These are phyloP conservation scores for Rhipidocladum racemiflorum DNA, from an alignment of 176 grass and related monocot species.

Conservation along the genomic window DNA sequence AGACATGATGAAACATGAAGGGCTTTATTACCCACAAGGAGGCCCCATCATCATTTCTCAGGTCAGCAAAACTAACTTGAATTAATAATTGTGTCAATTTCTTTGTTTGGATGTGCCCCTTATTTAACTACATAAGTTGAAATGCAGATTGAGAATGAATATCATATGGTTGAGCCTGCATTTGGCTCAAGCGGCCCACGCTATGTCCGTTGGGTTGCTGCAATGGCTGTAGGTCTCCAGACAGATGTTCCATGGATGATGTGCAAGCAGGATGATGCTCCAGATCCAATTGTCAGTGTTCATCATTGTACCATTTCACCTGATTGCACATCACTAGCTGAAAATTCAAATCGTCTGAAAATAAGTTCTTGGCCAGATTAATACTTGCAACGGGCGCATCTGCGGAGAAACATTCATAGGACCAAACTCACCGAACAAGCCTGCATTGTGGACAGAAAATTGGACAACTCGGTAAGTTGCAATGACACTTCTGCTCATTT, in stretches of 20 bases:
- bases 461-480: conserved; percentile 66
- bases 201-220: conserved; percentile 75
- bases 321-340: neutral
- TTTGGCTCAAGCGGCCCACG: conserved; percentile 56
- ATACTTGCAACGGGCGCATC: conserved; percentile 76
- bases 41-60: conserved; percentile 56
- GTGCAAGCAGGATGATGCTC: conserved; percentile 97
- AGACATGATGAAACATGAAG: conserved; percentile 50
- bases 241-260: conserved; percentile 93
- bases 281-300: conserved; percentile 70
- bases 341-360: conserved; percentile 8
- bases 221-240: conserved; percentile 62
- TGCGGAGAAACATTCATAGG: conserved; percentile 79
- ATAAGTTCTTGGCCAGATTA: conserved; percentile 55
- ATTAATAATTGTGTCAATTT: neutral
- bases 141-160: conserved; percentile 88
- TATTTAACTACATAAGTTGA: conserved; percentile 18
- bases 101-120: neutral
- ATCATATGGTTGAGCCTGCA: conserved; percentile 69
- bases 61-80: conserved; percentile 20
- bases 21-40: conserved; percentile 43
- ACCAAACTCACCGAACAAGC: conserved; percentile 82
- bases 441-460: conserved; percentile 88
- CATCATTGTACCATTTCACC: neutral
- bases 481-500: neutral